phyloP scores from a whole-genome alignment of 2,329 filamentous ascomycete species.

The Botrytis paeoniae region DNA sequence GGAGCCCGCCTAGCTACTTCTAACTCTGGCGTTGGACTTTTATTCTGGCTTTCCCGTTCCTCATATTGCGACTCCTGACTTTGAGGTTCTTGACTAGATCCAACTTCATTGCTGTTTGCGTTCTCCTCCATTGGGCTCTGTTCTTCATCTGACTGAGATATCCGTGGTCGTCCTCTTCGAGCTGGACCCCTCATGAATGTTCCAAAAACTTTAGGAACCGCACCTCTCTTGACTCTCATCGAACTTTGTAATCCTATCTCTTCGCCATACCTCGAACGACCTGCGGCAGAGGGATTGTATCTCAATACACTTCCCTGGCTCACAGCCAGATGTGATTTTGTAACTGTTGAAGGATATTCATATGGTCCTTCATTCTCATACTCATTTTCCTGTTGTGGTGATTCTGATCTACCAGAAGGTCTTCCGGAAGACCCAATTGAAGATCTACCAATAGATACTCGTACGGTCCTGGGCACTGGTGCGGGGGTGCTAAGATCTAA shows the following conservation, averaged over 20 bases:
- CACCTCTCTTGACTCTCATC: slow-evolving; percentile 73
- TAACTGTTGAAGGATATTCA: slow-evolving; percentile 46
- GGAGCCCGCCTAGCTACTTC: slow-evolving; percentile 17
- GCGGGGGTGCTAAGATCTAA: slow-evolving; percentile 37
- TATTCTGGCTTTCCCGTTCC: slow-evolving; percentile 28
- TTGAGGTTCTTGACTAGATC: slow-evolving; percentile 36
- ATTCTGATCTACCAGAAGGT: slow-evolving; percentile 30
- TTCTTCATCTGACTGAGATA: slow-evolving; percentile 45
- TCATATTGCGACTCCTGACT: slow-evolving; percentile 33
- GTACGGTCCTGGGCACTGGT: slow-evolving; percentile 33
- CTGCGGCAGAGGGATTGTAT: slow-evolving; percentile 48
- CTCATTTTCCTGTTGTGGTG: slow-evolving; percentile 29
- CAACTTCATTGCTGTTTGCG: slow-evolving; percentile 35
- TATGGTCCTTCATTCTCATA: slow-evolving; percentile 25
- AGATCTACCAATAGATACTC: slow-evolving; percentile 31
- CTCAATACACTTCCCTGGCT: slow-evolving; percentile 54
- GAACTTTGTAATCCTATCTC: slow-evolving; percentile 67
- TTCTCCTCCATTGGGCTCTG: slow-evolving; percentile 40
- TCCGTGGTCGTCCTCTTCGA: slow-evolving; percentile 65
- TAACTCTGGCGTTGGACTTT: slow-evolving; percentile 34
- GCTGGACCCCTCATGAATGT: slow-evolving; percentile 79
- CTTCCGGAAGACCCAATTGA: slow-evolving; percentile 35
- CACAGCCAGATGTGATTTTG: slow-evolving; percentile 46
- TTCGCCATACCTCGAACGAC: slow-evolving; percentile 55
- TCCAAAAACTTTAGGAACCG: slow-evolving; percentile 61